Base-by-base conservation (phyloP, 2,329 filamentous ascomycete genomes). In the Xylaria hypoxylon region DNA sequence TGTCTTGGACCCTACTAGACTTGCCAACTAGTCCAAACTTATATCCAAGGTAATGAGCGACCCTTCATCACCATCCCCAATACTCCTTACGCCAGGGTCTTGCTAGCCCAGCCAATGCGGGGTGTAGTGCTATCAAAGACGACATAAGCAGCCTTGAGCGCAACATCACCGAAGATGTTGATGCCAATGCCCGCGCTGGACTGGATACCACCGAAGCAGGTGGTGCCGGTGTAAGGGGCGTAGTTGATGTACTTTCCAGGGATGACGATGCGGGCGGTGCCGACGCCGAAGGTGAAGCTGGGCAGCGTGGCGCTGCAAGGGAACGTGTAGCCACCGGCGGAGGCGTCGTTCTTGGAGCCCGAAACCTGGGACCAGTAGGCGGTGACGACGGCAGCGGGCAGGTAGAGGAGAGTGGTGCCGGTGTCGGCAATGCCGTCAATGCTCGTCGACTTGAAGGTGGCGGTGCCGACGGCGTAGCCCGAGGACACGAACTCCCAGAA, bases 151-250 rank as follows among this genome's bases (percentile, higher is more conserved):
- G 83, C 83, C 85, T 91, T 91, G 65, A 91, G 82, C 80, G 89
- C 89, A 69, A 89, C 82, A 70, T 91, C 89, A 24, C 89, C 89
- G 66, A 89, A 87, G 78, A 91, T 90, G 73, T 81, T 84, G 74
- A 89, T 80, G 42, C 75, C 74, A 22, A 77, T 72, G 52, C 70
- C 73, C 2, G 62, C 53, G 65, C 71, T 72, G 50, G 72, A 79
- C 82, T 92, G 90, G 63, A 92, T 85, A 50, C 89, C 90, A 64
- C 90, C 90, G 73, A 83, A 91, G 83, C 90, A 92, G 48, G 64
- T 81, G 5, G 73, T 77, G 11, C 74, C 78, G 69, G 80, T 79
- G 33, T 76, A 79, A 28, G 80, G 76, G 0, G 83, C 79, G 75
- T 84, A 89, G 70, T 82, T 84, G 67, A 89, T 78, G 69, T 82